Evolutionary conservation across 78 protist species (phyloP).

Genomic region (Creolimax fragrantissima): DNA sequence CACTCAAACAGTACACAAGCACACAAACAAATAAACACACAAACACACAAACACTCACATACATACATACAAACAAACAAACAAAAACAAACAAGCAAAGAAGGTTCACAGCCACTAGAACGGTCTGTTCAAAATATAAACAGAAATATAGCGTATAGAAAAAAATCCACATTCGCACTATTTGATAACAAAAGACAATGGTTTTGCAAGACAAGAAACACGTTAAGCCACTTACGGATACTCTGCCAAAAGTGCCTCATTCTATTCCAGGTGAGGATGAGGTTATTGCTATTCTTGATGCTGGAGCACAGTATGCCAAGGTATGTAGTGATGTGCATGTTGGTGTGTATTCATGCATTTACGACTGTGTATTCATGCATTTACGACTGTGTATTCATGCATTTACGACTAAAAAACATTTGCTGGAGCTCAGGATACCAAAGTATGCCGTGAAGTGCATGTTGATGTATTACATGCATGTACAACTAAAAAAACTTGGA

Average conservation of each 20-base stretch:
- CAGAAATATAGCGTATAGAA: neutral
- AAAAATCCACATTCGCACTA: neutral
- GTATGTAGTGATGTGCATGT: neutral
- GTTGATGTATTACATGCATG: too few relatives aligned
- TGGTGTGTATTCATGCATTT: neutral
- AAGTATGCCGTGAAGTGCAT: too few relatives aligned
- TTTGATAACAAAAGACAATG: neutral
- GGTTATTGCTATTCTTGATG: constrained; percentile 62
- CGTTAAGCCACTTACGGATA: neutral
- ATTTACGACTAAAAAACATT: too few relatives aligned
- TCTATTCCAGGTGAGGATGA: constrained; percentile 9
- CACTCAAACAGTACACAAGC: too few relatives aligned
- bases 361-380: neutral
- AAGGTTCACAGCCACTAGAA: neutral
- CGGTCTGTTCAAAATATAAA: neutral
- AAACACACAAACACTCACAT: neutral
- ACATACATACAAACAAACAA: neutral
- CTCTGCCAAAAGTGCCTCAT: neutral
- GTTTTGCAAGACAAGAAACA: neutral
- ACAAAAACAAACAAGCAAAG: neutral
- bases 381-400: too few relatives aligned
- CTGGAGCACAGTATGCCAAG: constrained; percentile 78
- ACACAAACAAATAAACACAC: too few relatives aligned
- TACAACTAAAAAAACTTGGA: too few relatives aligned
- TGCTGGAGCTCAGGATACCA: too few relatives aligned